phyloP scores from a whole-genome alignment of 352 stramenopile genomes.

The Pythium apleroticum region DNA sequence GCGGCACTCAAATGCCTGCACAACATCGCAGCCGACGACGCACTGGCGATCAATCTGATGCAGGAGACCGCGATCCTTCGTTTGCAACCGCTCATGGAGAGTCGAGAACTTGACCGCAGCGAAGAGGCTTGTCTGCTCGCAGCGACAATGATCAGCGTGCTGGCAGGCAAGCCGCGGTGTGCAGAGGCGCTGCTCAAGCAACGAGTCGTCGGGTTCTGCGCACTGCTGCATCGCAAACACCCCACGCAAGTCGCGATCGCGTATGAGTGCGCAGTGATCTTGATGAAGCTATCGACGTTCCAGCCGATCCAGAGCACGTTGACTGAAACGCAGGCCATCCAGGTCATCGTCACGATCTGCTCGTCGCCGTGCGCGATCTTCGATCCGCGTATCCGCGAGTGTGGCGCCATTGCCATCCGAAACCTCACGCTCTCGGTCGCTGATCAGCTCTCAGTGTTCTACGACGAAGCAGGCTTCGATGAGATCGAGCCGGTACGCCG shows the following conservation, averaged over 20 bases:
- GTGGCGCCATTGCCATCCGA: slow-evolving; percentile 54
- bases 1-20: slow-evolving; percentile 68
- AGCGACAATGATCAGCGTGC: slow-evolving; percentile 38
- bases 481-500: not conserved
- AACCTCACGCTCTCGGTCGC: slow-evolving; percentile 69
- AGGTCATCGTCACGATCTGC: slow-evolving; percentile 64
- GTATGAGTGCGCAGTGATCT: slow-evolving; percentile 41
- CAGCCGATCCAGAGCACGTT: slow-evolving; percentile 61
- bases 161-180: slow-evolving; percentile 52
- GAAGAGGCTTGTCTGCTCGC: slow-evolving; percentile 45
- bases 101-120: slow-evolving; percentile 36
- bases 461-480: slow-evolving; percentile 32
- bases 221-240: slow-evolving; percentile 49
- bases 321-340: slow-evolving; percentile 57
- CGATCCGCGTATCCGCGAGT: slow-evolving; percentile 46
- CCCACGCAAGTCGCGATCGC: slow-evolving; percentile 35
- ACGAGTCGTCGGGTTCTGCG: slow-evolving; percentile 54
- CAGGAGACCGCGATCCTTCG: slow-evolving; percentile 49
- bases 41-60: slow-evolving; percentile 53
- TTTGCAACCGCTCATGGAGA: slow-evolving; percentile 48
- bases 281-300: slow-evolving; percentile 67
- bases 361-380: slow-evolving; percentile 17
- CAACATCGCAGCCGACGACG: slow-evolving; percentile 64
- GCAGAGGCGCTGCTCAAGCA: slow-evolving; percentile 47
- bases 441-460: slow-evolving; percentile 58